phyloP scores from a whole-genome alignment of 768 basidiomycete species.

The Crassisporium funariophilum region DNA sequence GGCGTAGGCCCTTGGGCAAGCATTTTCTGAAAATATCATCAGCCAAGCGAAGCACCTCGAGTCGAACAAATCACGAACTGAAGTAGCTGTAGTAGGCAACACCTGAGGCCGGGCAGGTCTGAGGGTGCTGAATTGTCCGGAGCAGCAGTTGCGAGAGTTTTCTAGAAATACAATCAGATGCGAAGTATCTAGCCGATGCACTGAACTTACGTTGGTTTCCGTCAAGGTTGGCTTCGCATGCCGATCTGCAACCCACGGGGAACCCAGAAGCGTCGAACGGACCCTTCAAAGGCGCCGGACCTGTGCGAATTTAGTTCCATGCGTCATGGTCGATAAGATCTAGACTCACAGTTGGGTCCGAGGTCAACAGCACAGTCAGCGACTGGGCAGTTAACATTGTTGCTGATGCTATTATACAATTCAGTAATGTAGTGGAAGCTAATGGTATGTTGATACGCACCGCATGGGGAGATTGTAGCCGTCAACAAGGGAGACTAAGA shows the following conservation, averaged over 20 bases:
- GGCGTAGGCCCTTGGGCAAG: slow-evolving; percentile 51
- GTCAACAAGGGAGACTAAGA: slow-evolving; percentile 70
- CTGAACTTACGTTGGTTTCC: slow-evolving; percentile 40
- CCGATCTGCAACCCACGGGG: slow-evolving; percentile 62
- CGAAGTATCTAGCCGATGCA: background rate
- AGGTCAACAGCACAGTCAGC: slow-evolving; percentile 65
- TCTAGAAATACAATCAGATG: slow-evolving; percentile 26
- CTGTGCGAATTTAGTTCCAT: slow-evolving; percentile 29
- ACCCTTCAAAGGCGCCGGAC: slow-evolving; percentile 52
- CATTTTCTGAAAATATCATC: slow-evolving; percentile 26
- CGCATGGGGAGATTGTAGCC: slow-evolving; percentile 64
- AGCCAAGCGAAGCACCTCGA: background rate
- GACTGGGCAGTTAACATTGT: slow-evolving; percentile 53
- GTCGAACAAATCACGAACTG: slow-evolving; percentile 18
- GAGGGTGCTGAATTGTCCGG: slow-evolving; percentile 52
- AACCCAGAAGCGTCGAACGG: slow-evolving; percentile 54
- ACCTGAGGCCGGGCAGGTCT: slow-evolving; percentile 56
- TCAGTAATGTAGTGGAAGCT: background rate
- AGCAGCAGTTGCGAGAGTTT: slow-evolving; percentile 68
- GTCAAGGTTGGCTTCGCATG: slow-evolving; percentile 49
- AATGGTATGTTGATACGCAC: slow-evolving; percentile 4
- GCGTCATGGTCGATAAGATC: background rate
- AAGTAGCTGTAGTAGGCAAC: slow-evolving; percentile 42
- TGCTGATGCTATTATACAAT: slow-evolving; percentile 40
- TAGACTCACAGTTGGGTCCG: slow-evolving; percentile 51